phyloP scores from a whole-genome alignment of 495 filamentous ascomycete genomes.

The Penicillium cataractarum region DNA sequence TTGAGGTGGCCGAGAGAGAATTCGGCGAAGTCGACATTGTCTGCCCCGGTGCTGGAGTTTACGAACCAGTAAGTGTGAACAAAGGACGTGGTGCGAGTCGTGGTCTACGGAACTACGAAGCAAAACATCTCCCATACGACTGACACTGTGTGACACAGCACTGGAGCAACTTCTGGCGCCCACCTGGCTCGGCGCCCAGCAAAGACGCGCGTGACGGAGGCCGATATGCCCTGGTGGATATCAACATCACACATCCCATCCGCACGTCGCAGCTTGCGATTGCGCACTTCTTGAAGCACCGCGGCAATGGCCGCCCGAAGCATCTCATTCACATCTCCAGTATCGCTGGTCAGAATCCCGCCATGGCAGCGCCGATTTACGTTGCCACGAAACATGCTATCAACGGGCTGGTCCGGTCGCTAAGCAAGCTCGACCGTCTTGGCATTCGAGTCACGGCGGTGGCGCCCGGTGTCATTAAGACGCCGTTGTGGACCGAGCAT shows the following conservation, averaged over 20 bases:
- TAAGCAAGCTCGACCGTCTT: constrained; percentile 52
- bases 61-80: constrained; percentile 55
- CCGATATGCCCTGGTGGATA: constrained; percentile 62
- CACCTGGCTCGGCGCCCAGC: constrained; percentile 54
- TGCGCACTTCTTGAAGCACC: constrained; percentile 52
- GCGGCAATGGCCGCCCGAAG: constrained; percentile 41
- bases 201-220: constrained; percentile 50
- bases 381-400: constrained; percentile 65
- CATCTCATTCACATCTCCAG: constrained; percentile 64
- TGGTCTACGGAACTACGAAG: background rate
- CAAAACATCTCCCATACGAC: background rate
- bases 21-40: constrained; percentile 68
- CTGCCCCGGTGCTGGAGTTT: constrained; percentile 70
- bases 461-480: constrained; percentile 68
- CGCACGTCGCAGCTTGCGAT: constrained; percentile 68
- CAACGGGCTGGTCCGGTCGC: constrained; percentile 59
- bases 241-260: constrained; percentile 73
- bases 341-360: constrained; percentile 62
- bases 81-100: background rate
- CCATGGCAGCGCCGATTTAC: constrained; percentile 59
- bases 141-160: constrained; percentile 31
- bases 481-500: constrained; percentile 69
- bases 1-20: constrained; percentile 53
- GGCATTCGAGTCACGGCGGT: constrained; percentile 68
- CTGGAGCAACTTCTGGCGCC: constrained; percentile 70